These are phyloP conservation scores for Morella rubra DNA, from an alignment of 306 rosid genomes.

Conservation along the genomic window DNA sequence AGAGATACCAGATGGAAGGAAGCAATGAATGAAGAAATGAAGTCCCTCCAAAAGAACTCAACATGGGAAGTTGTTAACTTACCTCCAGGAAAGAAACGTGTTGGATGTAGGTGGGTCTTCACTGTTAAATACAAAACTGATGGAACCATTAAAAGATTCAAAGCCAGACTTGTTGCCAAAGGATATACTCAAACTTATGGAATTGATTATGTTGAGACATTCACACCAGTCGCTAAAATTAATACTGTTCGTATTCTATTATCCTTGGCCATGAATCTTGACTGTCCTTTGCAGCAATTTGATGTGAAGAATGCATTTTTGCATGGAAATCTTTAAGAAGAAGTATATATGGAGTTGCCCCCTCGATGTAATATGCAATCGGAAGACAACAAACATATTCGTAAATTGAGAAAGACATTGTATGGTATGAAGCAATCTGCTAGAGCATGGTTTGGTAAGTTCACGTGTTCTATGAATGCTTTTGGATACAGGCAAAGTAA, in stretches of 20 bases:
- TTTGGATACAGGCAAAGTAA: not conserved
- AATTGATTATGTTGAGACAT: too few relatives aligned
- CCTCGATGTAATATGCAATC: not conserved
- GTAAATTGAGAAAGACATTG: not conserved
- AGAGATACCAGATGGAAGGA: slow-evolving; percentile 1
- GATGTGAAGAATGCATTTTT: not conserved
- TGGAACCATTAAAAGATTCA: too few relatives aligned
- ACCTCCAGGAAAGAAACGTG: too few relatives aligned
- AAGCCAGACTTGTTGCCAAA: not conserved
- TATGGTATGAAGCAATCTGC: not conserved
- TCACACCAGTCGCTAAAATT: too few relatives aligned
- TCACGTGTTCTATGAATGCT: not conserved
- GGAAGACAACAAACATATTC: not conserved
- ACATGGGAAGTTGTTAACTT: too few relatives aligned
- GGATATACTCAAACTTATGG: too few relatives aligned
- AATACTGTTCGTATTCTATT: too few relatives aligned
- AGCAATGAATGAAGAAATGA: slow-evolving; percentile 6
- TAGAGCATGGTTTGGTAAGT: slow-evolving; percentile 6
- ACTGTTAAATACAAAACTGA: too few relatives aligned
- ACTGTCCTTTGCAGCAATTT: not conserved
- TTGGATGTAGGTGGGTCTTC: too few relatives aligned
- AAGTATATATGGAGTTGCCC: not conserved
- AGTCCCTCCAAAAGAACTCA: too few relatives aligned
- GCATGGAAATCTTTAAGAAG: too few relatives aligned
- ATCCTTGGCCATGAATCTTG: too few relatives aligned